Evolutionary conservation across 1,284 basidiomycete species (phyloP).

Genomic region (Moesziomyces parantarcticus): DNA sequence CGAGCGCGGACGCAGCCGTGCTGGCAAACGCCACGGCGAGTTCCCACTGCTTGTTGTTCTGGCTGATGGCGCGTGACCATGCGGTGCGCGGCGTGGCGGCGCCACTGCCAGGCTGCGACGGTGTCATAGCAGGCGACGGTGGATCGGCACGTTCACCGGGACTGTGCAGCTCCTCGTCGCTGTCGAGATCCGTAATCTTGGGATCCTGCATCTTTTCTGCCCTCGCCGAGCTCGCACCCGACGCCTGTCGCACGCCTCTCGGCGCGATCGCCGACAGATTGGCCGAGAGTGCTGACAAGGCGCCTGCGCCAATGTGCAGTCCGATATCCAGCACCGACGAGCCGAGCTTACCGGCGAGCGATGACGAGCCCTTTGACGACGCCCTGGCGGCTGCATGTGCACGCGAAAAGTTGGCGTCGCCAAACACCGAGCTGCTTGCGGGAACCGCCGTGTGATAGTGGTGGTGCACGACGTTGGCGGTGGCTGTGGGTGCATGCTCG

Average conservation of each 20-base stretch:
- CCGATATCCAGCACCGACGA: slow-evolving; percentile 37
- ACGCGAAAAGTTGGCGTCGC: slow-evolving; percentile 17
- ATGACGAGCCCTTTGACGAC: slow-evolving; percentile 1
- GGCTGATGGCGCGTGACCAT: slow-evolving; percentile 32
- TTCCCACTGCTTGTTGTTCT: slow-evolving; percentile 55
- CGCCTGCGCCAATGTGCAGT: slow-evolving; percentile 41
- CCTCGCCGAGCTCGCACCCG: background rate
- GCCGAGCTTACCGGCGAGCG: slow-evolving; percentile 39
- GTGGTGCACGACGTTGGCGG: slow-evolving; percentile 35
- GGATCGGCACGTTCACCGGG: background rate
- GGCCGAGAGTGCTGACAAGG: slow-evolving; percentile 30
- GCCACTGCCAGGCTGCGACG: slow-evolving; percentile 19
- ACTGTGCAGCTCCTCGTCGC: slow-evolving; percentile 26
- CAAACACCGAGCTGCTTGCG: slow-evolving; percentile 1
- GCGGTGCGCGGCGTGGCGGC: slow-evolving; percentile 29
- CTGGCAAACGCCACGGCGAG: slow-evolving; percentile 46
- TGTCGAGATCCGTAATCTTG: slow-evolving; percentile 40
- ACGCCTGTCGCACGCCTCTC: background rate
- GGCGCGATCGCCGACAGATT: slow-evolving; percentile 44
- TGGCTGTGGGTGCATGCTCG: slow-evolving; percentile 1
- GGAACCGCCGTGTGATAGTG: slow-evolving; percentile 36
- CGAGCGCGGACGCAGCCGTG: slow-evolving; percentile 44
- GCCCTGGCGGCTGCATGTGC: slow-evolving; percentile 42
- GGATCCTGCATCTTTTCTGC: slow-evolving; percentile 15
- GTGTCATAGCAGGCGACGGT: slow-evolving; percentile 1